Percentiles rank a stretch among this genome's conserved stretches.
Conservation (phyloP, 371 early-diverging fungal species). For the Thermomucor indicae-seudaticae region DNA sequence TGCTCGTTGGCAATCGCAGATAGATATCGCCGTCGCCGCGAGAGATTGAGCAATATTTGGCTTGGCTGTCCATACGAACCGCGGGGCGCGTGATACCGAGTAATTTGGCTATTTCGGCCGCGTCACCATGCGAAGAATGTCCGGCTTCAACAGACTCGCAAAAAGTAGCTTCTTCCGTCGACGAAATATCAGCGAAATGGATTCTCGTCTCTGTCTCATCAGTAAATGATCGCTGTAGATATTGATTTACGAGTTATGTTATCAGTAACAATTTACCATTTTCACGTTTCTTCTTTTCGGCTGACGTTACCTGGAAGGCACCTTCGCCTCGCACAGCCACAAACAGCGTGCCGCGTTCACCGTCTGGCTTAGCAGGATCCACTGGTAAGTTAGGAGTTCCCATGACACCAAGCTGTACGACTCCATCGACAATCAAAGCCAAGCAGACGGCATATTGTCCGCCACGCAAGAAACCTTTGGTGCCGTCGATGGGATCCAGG, state of each 20-base stretch:
- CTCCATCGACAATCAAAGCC: constrained; percentile 86
- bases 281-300: no score
- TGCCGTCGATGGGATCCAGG: constrained; percentile 95
- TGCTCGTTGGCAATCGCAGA: constrained; percentile 77
- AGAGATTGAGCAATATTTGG: constrained; percentile 85
- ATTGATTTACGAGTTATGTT: not conserved
- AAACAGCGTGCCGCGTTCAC: constrained; percentile 73
- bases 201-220: constrained; percentile 58
- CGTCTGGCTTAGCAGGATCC: constrained; percentile 54
- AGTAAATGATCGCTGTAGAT: constrained; percentile 59
- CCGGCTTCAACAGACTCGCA: constrained; percentile 97
- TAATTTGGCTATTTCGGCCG: constrained; percentile 69
- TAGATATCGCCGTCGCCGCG: constrained; percentile 91
- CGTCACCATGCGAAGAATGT: constrained; percentile 82
- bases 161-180: constrained; percentile 65
- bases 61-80: constrained; percentile 93
- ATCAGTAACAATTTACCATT: no score
- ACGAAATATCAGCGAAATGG: constrained; percentile 51
- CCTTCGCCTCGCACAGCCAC: constrained; percentile 82
- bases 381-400: constrained; percentile 94
- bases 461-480: constrained; percentile 94
- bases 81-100: constrained; percentile 73
- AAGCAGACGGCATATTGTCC: constrained; percentile 97
- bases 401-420: constrained; percentile 87
- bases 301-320: constrained; percentile 77